These are phyloP conservation scores for Nakazawaea wickerhamii DNA, from an alignment of 805 yeast genomes.

Conservation along the genomic window DNA sequence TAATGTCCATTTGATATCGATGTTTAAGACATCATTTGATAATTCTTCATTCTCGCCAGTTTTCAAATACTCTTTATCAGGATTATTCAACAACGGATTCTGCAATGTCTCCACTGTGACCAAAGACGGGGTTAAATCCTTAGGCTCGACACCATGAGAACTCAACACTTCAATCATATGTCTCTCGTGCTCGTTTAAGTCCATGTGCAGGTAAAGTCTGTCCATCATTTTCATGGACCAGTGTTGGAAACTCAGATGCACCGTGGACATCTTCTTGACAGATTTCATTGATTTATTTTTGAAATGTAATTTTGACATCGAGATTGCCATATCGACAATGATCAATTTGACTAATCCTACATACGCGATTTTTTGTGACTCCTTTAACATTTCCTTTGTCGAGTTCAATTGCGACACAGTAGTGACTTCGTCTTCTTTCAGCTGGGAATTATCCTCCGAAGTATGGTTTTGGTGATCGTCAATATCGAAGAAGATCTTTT, in stretches of 20 bases:
- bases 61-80: slow-evolving; percentile 17
- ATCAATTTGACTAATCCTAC: slow-evolving; percentile 77
- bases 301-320: slow-evolving; percentile 54
- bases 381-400: slow-evolving; percentile 76
- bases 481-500: slow-evolving; percentile 14
- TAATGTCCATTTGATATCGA: slow-evolving; percentile 90
- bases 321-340: slow-evolving; percentile 75
- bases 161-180: slow-evolving; percentile 84
- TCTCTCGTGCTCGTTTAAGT: slow-evolving; percentile 69
- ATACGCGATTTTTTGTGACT: slow-evolving; percentile 85
- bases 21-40: slow-evolving; percentile 37
- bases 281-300: slow-evolving; percentile 47
- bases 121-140: slow-evolving; percentile 64
- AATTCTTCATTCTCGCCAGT: slow-evolving; percentile 28
- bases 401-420: slow-evolving; percentile 67
- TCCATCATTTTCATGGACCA: slow-evolving; percentile 78
- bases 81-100: slow-evolving; percentile 39
- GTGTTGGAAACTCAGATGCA: slow-evolving; percentile 74
- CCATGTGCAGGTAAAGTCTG: slow-evolving; percentile 75
- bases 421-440: slow-evolving; percentile 31
- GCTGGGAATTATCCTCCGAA: slow-evolving; percentile 25
- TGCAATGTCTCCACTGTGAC: slow-evolving; percentile 43
- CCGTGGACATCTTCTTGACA: slow-evolving; percentile 52
- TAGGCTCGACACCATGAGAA: slow-evolving; percentile 72
- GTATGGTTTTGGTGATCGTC: slow-evolving; percentile 21